Conservation (phyloP, 352 stramenopile species). For the Phytophthora colocasiae region DNA sequence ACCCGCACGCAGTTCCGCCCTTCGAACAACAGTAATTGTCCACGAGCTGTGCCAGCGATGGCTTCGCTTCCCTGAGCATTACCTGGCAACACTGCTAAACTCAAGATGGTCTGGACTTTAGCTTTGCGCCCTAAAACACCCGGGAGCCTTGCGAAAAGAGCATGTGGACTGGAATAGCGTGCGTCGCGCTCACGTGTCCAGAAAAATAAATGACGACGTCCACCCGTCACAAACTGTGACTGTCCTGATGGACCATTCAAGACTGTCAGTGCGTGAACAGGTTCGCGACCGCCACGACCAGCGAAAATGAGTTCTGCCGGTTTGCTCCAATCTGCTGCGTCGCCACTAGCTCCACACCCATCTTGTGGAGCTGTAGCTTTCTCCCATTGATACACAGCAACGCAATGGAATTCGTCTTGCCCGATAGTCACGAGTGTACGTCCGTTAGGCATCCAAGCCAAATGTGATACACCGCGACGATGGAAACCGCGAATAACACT, state of each 20-base stretch:
- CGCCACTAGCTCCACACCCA: neutral
- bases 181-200: slow-evolving; percentile 73
- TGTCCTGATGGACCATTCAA: slow-evolving; percentile 30
- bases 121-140: slow-evolving; percentile 73
- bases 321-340: slow-evolving; percentile 58
- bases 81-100: slow-evolving; percentile 51
- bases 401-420: slow-evolving; percentile 70
- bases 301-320: slow-evolving; percentile 64
- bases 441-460: slow-evolving; percentile 81
- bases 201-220: slow-evolving; percentile 73
- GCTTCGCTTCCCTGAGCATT: slow-evolving; percentile 54
- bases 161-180: slow-evolving; percentile 53
- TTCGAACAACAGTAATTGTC: slow-evolving; percentile 84
- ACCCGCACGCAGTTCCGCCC: slow-evolving; percentile 79
- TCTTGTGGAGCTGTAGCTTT: slow-evolving; percentile 15
- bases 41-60: slow-evolving; percentile 72
- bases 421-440: slow-evolving; percentile 72
- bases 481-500: slow-evolving; percentile 77
- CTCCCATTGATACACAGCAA: slow-evolving; percentile 84
- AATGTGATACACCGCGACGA: slow-evolving; percentile 58
- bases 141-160: slow-evolving; percentile 55
- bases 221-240: slow-evolving; percentile 71
- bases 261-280: slow-evolving; percentile 50
- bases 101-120: slow-evolving; percentile 76
- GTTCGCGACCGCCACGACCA: slow-evolving; percentile 52